phyloP scores from a whole-genome alignment of 768 basidiomycete genomes.

The Tylopilus sp. region DNA sequence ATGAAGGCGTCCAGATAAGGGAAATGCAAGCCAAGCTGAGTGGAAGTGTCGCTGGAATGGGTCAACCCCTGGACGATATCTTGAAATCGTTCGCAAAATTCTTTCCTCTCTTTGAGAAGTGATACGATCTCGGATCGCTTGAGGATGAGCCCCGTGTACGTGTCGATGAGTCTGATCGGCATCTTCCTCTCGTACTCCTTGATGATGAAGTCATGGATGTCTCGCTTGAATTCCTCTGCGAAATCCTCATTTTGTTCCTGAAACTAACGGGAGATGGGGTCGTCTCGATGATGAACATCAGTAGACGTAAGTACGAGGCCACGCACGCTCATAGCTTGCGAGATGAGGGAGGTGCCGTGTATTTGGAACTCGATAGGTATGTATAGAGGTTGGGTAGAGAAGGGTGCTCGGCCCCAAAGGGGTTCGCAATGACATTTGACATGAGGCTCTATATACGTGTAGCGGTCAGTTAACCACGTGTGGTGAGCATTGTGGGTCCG shows the following conservation, averaged over 20 bases:
- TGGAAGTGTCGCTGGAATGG: neutral
- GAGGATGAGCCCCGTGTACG: slow-evolving; percentile 25
- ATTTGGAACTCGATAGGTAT: neutral
- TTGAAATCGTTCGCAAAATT: slow-evolving; percentile 7
- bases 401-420: neutral
- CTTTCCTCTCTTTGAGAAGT: slow-evolving; percentile 14
- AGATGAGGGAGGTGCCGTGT: no score
- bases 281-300: neutral
- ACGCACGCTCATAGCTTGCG: slow-evolving; percentile 8
- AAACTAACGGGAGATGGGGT: neutral
- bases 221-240: slow-evolving; percentile 8
- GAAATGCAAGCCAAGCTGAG: neutral
- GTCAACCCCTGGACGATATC: slow-evolving; percentile 5
- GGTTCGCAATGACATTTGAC: neutral
- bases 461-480: neutral
- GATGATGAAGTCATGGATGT: slow-evolving; percentile 15
- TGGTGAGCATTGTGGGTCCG: neutral
- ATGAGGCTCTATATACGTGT: neutral
- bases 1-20: slow-evolving; percentile 11
- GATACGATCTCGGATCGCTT: slow-evolving; percentile 13
- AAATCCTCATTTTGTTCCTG: slow-evolving; percentile 2
- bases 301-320: neutral
- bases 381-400: neutral
- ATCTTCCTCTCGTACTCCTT: slow-evolving; percentile 13
- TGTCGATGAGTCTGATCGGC: slow-evolving; percentile 25